Percentiles rank a stretch among this genome's conserved stretches.
Evolutionary conservation across 345 rosid genomes (phyloP).

Genomic region (Eutrema yunnanense): DNA sequence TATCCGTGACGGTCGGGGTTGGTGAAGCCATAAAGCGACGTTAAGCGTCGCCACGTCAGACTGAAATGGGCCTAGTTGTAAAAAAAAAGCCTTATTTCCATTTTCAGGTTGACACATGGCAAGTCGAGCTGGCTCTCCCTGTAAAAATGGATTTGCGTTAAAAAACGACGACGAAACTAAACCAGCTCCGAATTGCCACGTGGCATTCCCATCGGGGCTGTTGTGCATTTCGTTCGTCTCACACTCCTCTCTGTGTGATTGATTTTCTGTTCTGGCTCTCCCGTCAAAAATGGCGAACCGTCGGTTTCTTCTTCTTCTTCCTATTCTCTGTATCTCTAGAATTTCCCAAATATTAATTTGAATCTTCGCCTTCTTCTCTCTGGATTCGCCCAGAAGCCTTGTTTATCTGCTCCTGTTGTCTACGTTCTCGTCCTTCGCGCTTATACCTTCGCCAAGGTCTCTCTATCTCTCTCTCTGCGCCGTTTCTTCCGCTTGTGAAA

Average conservation of each 20-base stretch:
- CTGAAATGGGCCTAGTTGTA: neutral
- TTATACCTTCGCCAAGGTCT: constrained; percentile 17
- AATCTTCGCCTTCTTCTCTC: neutral
- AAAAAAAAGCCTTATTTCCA: neutral
- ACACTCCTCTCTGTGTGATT: constrained; percentile 3
- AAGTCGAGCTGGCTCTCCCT: constrained; percentile 5
- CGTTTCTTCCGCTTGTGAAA: too few relatives aligned
- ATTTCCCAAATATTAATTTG: constrained; percentile 1
- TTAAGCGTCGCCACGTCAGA: constrained; percentile 2
- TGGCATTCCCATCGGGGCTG: constrained; percentile 6
- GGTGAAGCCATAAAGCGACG: neutral
- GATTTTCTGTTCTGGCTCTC: constrained; percentile 1
- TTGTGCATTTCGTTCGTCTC: constrained; percentile 8
- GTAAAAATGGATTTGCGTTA: constrained; percentile 5
- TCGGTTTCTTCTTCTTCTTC: constrained; percentile 3
- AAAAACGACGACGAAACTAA: constrained; percentile 7
- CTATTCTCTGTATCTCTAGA: constrained; percentile 1
- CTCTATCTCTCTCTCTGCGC: neutral
- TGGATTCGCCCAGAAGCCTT: constrained; percentile 4
- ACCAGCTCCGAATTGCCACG: constrained; percentile 9
- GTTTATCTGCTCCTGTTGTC: constrained; percentile 7
- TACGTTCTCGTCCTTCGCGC: neutral
- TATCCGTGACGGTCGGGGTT: neutral
- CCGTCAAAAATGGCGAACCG: constrained; percentile 32
- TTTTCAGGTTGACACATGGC: neutral